Base-by-base conservation (phyloP, 2,329 filamentous ascomycete species). In the Arthrobotrys iridis region DNA sequence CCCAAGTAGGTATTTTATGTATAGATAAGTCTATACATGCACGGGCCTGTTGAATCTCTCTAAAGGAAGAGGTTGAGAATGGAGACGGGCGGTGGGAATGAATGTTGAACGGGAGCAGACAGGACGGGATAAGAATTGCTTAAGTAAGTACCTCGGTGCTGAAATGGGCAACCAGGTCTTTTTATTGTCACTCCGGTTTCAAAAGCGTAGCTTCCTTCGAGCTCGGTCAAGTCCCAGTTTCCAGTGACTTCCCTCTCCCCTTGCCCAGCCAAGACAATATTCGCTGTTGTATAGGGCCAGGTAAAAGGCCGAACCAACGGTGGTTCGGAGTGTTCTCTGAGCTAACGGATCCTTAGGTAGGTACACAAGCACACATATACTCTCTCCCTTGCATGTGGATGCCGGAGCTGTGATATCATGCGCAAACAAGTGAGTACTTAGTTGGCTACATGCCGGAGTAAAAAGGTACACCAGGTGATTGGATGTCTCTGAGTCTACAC, bases 151-250 rank as follows among this genome's bases (percentile, higher is more conserved):
- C n/a, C n/a, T 18, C 22, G 45, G 11, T 33, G 15, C 24, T 46
- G 24, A 33, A 15, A 57, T 20, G 30, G 15, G 35, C 59, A 10
- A 28, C 18, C 30, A 24, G 24, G 20, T 11, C 40, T 35, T 35
- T 52, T 40, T 65, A 63, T 48, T 46, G 35, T 63, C 43, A 48
- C 59, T 52, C 60, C 60, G 45, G 60, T 65, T 65, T 65, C 60
- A 65, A 43, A 65, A 65, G 45, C 46, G 45, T 55, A 65, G 59
- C 59, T 43, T 22, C 43, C 41, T n/a, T 37, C 35, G 28, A 59
- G 52, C 55, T 66, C 45, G 43, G 28, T 15, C 15, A 6, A 26
- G 15, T 57, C 57, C 68, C 68, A 48, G 43, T 13, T 45, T 66
- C 62, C 40, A 63, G 55, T 37, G 70, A 64, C 60, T 66, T 66